Evolutionary conservation across 2,329 filamentous ascomycete species (phyloP).

Genomic region (Aspergillus awamori): DNA sequence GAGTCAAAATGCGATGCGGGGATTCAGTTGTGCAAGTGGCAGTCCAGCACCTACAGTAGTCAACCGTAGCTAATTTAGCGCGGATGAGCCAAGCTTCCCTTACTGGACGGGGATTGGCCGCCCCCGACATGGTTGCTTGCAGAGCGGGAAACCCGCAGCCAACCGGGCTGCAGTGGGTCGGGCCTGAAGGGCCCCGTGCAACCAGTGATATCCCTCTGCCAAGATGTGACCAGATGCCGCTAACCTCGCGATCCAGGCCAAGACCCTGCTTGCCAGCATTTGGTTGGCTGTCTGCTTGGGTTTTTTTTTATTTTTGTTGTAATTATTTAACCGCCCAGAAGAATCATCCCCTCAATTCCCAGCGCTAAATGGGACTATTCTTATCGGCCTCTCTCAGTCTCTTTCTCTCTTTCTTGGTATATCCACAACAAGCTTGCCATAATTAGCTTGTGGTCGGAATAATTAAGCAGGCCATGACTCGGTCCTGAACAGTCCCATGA

Average conservation of each 20-base stretch:
- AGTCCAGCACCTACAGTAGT: constrained; percentile 20
- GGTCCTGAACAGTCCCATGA: constrained; percentile 7
- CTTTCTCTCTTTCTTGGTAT: not conserved
- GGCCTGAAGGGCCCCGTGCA: constrained; percentile 9
- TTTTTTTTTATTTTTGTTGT: no score
- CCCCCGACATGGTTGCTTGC: constrained; percentile 19
- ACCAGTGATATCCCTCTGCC: constrained; percentile 11
- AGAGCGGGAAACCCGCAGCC: constrained; percentile 27
- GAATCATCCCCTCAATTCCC: not conserved
- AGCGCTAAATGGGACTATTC: constrained; percentile 3
- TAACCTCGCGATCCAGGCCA: constrained; percentile 6
- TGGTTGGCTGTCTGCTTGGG: no score
- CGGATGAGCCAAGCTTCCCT: constrained; percentile 29
- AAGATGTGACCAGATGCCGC: constrained; percentile 19
- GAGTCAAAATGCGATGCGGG: constrained; percentile 13
- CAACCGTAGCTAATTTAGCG: constrained; percentile 16
- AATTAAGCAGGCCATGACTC: not conserved
- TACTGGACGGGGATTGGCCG: constrained; percentile 21
- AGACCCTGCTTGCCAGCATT: not conserved
- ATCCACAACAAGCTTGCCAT: not conserved
- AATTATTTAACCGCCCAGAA: constrained; percentile 18
- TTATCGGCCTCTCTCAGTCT: not conserved
- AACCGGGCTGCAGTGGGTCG: constrained; percentile 22
- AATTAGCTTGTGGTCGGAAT: constrained; percentile 15
- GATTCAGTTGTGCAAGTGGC: constrained; percentile 2